Base-by-base conservation (phyloP, 2,329 filamentous ascomycete genomes). In the Aspergillus sp. region DNA sequence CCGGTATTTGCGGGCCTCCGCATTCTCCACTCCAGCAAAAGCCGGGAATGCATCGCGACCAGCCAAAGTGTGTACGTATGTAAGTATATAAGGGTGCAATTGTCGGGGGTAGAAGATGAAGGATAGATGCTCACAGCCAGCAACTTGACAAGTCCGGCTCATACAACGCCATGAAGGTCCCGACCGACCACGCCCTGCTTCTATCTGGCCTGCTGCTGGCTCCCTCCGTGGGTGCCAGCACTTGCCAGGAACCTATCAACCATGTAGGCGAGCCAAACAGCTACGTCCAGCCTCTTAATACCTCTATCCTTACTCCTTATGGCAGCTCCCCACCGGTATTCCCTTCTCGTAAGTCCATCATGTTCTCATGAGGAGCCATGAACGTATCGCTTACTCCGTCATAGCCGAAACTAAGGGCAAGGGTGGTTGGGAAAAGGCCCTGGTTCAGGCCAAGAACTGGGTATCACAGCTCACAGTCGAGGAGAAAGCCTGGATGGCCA, bases 401-500 rank as follows among this genome's bases (percentile, higher is more conserved):
- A 42, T 44, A 67, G 65, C 65, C 27, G 62, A 64, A 39, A 61
- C 60, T 3, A 65, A 63, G 27, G 61, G 69, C 44, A 56, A 65
- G 52, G 57, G 66, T 48, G 58, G 67, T 50, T 66, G 70, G 69
- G 59, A 69, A 39, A 15, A 64, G 11, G 64, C 64, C 10, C 19
- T 67, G 23, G 61, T 55, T 8, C 59, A 62, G 32, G 59, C 59
- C 15, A 39, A 59, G 32, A 38, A 53, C 38, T 68, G 67, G 39
- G 63, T 68, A 10, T 58, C 64, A 15, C 59, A 68, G 36, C 48
- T 68, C 13, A 68, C 66, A 3, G 36, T 65, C 2, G 65, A 67
- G 27, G 69, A 73, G 53, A 73, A 73, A 38, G 65, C 67, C 3
- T 63, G 66, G 39, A 62, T 73, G 58, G 70, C 68, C 17, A 70